Conservation (phyloP, 2,329 filamentous ascomycete species). For the Epichloe aotearoae region DNA sequence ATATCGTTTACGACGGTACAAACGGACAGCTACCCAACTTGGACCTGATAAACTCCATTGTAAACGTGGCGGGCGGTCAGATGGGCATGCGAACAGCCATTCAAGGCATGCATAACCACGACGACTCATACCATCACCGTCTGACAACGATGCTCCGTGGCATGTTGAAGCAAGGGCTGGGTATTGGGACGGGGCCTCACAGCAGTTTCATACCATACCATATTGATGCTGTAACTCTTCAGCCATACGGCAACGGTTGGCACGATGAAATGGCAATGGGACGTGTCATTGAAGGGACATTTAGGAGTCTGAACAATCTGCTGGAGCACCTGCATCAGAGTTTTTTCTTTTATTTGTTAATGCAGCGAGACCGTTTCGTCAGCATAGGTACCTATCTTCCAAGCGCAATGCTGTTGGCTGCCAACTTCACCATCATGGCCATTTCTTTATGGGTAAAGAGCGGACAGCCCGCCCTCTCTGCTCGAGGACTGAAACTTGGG, state of each 20-base stretch:
- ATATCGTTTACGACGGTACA: conserved; percentile 87
- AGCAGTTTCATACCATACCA: conserved; percentile 97
- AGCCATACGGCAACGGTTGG: conserved; percentile 83
- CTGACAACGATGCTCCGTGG: conserved; percentile 81
- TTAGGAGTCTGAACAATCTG: conserved; percentile 88
- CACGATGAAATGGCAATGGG: conserved; percentile 97
- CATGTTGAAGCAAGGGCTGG: conserved; percentile 84
- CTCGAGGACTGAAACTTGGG: neutral
- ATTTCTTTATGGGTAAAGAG: conserved; percentile 90
- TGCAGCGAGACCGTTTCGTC: conserved; percentile 85
- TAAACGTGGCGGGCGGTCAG: conserved; percentile 75
- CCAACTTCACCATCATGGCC: conserved; percentile 90
- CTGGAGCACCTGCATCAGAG: conserved; percentile 95
- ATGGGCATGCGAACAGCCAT: conserved; percentile 78
- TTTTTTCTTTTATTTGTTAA: conserved; percentile 98
- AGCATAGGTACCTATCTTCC: conserved; percentile 97
- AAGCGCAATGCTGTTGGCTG: conserved; percentile 91
- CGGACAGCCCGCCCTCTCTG: conserved; percentile 35
- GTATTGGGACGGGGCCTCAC: conserved; percentile 80
- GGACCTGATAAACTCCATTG: conserved; percentile 88
- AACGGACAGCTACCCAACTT: conserved; percentile 94
- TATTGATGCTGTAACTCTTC: conserved; percentile 87
- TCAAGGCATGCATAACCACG: conserved; percentile 78
- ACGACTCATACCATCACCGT: conserved; percentile 66
- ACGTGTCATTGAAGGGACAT: conserved; percentile 76